Percentiles rank a stretch among this genome's conserved stretches.
Evolutionary conservation across 352 stramenopile genomes (phyloP).

Genomic region (Pythium brachiatum): DNA sequence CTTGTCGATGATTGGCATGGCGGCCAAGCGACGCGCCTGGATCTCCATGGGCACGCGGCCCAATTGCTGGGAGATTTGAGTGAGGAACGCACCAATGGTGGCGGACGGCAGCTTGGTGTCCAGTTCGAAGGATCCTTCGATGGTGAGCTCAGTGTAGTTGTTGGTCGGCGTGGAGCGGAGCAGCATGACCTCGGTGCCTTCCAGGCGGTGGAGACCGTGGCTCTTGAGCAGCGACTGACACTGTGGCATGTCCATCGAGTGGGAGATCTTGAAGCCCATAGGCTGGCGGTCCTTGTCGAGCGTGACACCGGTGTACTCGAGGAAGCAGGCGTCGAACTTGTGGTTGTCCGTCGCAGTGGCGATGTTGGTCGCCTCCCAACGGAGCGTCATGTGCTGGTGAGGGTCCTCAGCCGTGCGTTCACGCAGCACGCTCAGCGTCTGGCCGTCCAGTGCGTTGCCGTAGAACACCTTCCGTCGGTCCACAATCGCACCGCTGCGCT

Average conservation of each 20-base stretch:
- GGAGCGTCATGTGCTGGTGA: slow-evolving; percentile 65
- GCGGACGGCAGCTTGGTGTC: slow-evolving; percentile 38
- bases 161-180: slow-evolving; percentile 38
- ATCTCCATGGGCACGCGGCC: slow-evolving; percentile 54
- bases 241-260: slow-evolving; percentile 52
- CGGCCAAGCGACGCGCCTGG: slow-evolving; percentile 42
- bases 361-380: slow-evolving; percentile 68
- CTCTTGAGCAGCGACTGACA: slow-evolving; percentile 62
- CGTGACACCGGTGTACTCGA: slow-evolving; percentile 71
- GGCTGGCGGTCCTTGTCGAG: slow-evolving; percentile 47
- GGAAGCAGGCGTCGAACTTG: slow-evolving; percentile 62
- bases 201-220: slow-evolving; percentile 50
- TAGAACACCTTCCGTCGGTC: slow-evolving; percentile 51
- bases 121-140: slow-evolving; percentile 45
- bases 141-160: slow-evolving; percentile 51
- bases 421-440: slow-evolving; percentile 57
- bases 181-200: slow-evolving; percentile 54
- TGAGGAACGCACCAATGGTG: slow-evolving; percentile 43
- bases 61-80: slow-evolving; percentile 32
- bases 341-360: slow-evolving; percentile 43
- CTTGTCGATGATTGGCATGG: slow-evolving; percentile 48
- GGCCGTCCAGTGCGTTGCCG: slow-evolving; percentile 55
- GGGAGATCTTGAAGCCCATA: slow-evolving; percentile 61
- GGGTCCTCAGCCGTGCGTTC: slow-evolving; percentile 39
- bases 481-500: slow-evolving; percentile 40